phyloP scores from a whole-genome alignment of 805 yeast species.

The Wickerhamiella brachini region DNA sequence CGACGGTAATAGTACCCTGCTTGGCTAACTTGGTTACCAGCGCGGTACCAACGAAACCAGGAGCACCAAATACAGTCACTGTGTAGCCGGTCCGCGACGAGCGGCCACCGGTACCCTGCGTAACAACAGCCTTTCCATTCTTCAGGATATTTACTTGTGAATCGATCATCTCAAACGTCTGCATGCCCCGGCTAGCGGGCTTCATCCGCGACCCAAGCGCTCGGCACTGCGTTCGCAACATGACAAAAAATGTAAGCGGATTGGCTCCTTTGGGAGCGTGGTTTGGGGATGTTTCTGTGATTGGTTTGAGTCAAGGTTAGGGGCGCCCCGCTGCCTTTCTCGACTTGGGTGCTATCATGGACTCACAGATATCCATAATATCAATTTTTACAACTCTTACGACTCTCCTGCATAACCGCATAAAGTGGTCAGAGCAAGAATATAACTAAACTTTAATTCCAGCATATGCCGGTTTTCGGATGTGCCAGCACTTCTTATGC shows the following conservation, averaged over 20 bases:
- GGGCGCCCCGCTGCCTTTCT: background rate
- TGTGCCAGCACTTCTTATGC: no score
- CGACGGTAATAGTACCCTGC: slow-evolving; percentile 65
- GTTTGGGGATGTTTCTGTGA: background rate
- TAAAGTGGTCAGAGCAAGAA: no score
- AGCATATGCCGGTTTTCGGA: no score
- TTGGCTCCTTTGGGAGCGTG: background rate
- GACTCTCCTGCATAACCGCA: no score
- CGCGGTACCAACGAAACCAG: slow-evolving; percentile 67
- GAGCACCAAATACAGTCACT: slow-evolving; percentile 76
- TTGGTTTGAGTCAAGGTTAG: background rate
- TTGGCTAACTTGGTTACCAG: slow-evolving; percentile 59
- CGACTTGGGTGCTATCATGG: background rate
- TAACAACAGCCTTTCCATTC: slow-evolving; percentile 56
- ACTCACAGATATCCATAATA: no score
- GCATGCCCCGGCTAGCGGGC: slow-evolving; percentile 17
- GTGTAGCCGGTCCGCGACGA: slow-evolving; percentile 80
- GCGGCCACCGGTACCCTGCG: slow-evolving; percentile 65
- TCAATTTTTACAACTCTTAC: no score
- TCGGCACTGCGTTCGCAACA: slow-evolving; percentile 1
- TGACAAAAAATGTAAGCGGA: slow-evolving; percentile 1
- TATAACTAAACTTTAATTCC: no score
- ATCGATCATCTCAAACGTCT: slow-evolving; percentile 27
- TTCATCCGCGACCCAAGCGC: background rate
- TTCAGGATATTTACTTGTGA: slow-evolving; percentile 52